These are phyloP conservation scores for Thermoascus crustaceus DNA, from an alignment of 2,329 filamentous ascomycete genomes.

Conservation along the genomic window DNA sequence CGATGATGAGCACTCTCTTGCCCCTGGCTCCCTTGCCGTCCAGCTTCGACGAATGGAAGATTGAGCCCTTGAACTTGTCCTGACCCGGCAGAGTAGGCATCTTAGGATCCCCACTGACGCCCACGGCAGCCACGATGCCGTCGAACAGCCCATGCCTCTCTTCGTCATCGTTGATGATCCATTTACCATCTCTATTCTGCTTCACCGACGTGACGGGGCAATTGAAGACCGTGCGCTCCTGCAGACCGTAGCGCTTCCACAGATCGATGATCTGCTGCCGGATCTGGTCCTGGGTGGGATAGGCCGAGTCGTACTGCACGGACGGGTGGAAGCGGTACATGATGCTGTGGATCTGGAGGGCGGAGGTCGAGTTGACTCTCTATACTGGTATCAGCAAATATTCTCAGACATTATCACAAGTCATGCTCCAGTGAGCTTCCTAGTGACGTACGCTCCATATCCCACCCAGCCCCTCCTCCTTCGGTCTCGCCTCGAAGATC, in stretches of 20 bases:
- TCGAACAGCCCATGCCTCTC: slow-evolving; percentile 64
- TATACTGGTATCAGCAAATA: slow-evolving; percentile 23
- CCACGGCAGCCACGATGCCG: slow-evolving; percentile 68
- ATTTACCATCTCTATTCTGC: slow-evolving; percentile 58
- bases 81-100: slow-evolving; percentile 63
- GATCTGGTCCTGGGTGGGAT: slow-evolving; percentile 69
- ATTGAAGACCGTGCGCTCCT: slow-evolving; percentile 63
- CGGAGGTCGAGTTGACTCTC: slow-evolving; percentile 73
- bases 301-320: slow-evolving; percentile 65
- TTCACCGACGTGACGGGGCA: slow-evolving; percentile 61
- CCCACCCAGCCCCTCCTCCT: slow-evolving; percentile 57
- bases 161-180: slow-evolving; percentile 58
- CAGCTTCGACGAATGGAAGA: slow-evolving; percentile 68
- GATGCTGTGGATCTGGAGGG: slow-evolving; percentile 72
- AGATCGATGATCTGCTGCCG: slow-evolving; percentile 61
- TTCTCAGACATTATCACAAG: not conserved
- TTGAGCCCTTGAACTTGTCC: slow-evolving; percentile 61
- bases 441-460: slow-evolving; percentile 64
- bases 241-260: slow-evolving; percentile 67
- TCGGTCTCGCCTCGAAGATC: slow-evolving; percentile 65
- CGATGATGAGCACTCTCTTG: slow-evolving; percentile 69
- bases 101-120: slow-evolving; percentile 72
- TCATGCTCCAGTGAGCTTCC: no score
- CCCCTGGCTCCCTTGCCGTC: slow-evolving; percentile 64
- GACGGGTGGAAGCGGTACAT: slow-evolving; percentile 87